Base-by-base conservation (phyloP, 2,329 filamentous ascomycete species). In the Thelonectria olida region DNA sequence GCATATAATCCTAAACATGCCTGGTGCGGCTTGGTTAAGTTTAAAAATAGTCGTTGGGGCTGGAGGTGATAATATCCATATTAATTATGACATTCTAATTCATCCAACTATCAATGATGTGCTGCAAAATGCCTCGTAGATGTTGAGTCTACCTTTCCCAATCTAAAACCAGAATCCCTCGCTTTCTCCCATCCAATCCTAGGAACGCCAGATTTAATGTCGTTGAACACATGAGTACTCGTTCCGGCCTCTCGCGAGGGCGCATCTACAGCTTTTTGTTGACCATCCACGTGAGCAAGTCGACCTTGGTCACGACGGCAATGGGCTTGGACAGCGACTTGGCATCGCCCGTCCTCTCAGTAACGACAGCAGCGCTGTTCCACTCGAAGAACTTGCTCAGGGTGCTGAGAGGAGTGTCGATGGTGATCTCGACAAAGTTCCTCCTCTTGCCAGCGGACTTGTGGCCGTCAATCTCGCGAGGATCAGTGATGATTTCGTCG, bases 311-410 rank as follows among this genome's bases (percentile, higher is more conserved):
- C 7, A 96, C 94, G 8, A 99, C 88, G 7, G 93, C 96, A 50
- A 96, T 83, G 2, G 96, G 93, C 82, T 92, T 96, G 45, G 85
- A 85, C 56, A 87, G 76, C 20, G 83, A 86, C 61, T 83, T 79
- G 55, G 82, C 80, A 58, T 85, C 84, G 39, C 80, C 80, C 12
- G 82, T 81, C 68, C 87, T 85, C 77, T 98, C 94, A 0, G 95
- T 99, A 3, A 99, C 93, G 49, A 99, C 89, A 0, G 96, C 96
- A 0, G 96, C 95, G 69, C 92, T 96, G 79, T 99, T 98, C 93
- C 96, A 98, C 80, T 98, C 93, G 67, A 98, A 93, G 80, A 99
- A 99, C 73, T 92, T 89, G 82, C 93, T 95, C 54, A 99, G 84
- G 44, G 91, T 90, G 47, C 86, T 87, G 38, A 99, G 84, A 3